These are phyloP conservation scores for Cladosporium velox DNA, from an alignment of 2,329 filamentous ascomycete species.

Conservation along the genomic window DNA sequence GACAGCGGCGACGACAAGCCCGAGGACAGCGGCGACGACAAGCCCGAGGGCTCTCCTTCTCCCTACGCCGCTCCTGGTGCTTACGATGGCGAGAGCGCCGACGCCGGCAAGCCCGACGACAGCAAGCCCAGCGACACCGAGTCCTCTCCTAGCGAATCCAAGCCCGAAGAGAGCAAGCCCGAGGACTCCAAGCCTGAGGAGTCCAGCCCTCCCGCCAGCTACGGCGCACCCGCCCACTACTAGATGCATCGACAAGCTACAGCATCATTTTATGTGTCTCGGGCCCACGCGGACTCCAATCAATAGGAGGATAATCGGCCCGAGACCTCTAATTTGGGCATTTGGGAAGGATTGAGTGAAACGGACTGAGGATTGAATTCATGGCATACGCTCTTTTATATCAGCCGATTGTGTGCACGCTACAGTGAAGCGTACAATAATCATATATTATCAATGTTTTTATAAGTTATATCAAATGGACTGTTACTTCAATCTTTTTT, in stretches of 20 bases:
- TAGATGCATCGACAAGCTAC: background rate
- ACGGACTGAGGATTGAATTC: background rate
- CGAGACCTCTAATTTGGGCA: background rate
- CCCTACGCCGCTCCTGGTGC: background rate
- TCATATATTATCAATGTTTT: background rate
- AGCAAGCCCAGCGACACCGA: background rate
- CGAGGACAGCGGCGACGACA: background rate
- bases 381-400: background rate
- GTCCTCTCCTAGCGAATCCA: slow-evolving; percentile 56
- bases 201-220: background rate
- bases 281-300: background rate
- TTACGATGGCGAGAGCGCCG: background rate
- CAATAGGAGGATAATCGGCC: background rate
- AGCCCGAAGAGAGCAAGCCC: slow-evolving; percentile 80
- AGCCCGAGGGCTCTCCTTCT: background rate
- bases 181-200: slow-evolving; percentile 67
- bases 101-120: background rate
- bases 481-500: background rate
- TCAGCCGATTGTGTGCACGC: background rate
- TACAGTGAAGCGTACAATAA: background rate
- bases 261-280: background rate
- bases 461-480: background rate
- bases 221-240: background rate
- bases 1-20: background rate
- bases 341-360: background rate